Base-by-base conservation (phyloP, 306 rosid species). In the Cicer cuneatum region DNA sequence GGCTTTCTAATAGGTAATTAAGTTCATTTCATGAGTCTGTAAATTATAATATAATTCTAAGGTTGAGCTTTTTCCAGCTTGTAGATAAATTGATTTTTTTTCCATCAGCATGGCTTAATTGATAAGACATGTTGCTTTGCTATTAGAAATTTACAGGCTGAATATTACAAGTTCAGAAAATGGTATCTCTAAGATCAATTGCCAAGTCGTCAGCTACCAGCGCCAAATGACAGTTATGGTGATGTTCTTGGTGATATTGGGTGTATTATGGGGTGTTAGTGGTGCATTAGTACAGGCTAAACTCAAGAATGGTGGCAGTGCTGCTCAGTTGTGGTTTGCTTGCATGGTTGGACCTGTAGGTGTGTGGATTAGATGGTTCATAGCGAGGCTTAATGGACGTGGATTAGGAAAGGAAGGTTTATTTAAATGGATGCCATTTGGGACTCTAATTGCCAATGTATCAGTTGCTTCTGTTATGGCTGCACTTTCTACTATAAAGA, bases 291-390 rank as follows among this genome's bases (percentile, higher is more conserved):
- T 84, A 6, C 75, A 75, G 71, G 62, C 74, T 41, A 80, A 87
- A 81, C 88, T 90, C 71, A 84, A 79, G 72, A 75, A 71, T 5
- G 82, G 74, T 51, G 78, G 85, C 40, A 73, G 76, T 51, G 85
- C 61, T 71, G 96, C 91, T 60, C 81, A 85, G 41, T 72, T 87
- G 56, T 93, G 96, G 96, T 53, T 94, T 71, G 97, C 86, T 42
- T 91, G 97, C 86, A 58, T 91, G 67, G 88, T 94, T 69, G 96
- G 97, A 62, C 97, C 98, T 19, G 9, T 74, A 10, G 97, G 98
- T 9, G 97, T 89, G 68, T 93, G 98, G 98, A 70, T 82, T 53
- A 85, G 93, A 83, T 91, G 98, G 98, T 91, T 88, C 92, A 83
- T 93, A 49, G 97, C 98, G 7, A 69, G 98, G 13, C 78, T 91